Evolutionary conservation across 2,329 filamentous ascomycete species (phyloP).

Genomic region (Aaosphaeria pasadenensis): DNA sequence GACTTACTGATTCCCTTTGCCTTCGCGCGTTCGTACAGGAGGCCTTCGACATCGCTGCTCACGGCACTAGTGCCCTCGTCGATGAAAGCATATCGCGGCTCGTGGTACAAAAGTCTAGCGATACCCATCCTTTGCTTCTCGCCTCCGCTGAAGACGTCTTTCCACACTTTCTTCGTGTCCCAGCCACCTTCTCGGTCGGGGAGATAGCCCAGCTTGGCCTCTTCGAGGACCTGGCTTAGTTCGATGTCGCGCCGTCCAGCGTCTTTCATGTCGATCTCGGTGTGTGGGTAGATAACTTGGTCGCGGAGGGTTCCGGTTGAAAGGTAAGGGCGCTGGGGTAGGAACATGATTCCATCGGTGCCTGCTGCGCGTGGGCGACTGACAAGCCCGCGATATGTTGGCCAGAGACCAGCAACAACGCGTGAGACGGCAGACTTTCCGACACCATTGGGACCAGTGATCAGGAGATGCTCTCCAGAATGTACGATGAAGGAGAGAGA

Average conservation of each 20-base stretch:
- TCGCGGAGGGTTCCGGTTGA: slow-evolving; percentile 90
- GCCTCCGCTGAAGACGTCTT: slow-evolving; percentile 93
- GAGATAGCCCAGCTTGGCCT: slow-evolving; percentile 82
- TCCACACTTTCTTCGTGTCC: slow-evolving; percentile 98
- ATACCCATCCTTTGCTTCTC: slow-evolving; percentile 97
- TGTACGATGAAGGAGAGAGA: slow-evolving; percentile 86
- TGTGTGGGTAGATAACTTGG: slow-evolving; percentile 97
- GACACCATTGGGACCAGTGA: slow-evolving; percentile 91
- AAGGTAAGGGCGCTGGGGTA: slow-evolving; percentile 90
- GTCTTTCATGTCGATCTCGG: slow-evolving; percentile 88
- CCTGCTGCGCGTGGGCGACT: slow-evolving; percentile 78
- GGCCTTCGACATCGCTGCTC: slow-evolving; percentile 87
- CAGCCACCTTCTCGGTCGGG: slow-evolving; percentile 91
- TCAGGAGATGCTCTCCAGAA: slow-evolving; percentile 86
- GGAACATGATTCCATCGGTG: slow-evolving; percentile 95
- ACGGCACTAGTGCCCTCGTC: slow-evolving; percentile 96
- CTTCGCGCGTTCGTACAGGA: slow-evolving; percentile 91
- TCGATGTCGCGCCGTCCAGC: slow-evolving; percentile 75
- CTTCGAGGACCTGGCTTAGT: slow-evolving; percentile 74
- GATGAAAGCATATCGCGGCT: slow-evolving; percentile 89
- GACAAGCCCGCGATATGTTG: slow-evolving; percentile 88
- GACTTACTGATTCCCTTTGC: slow-evolving; percentile 85
- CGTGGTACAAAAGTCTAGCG: slow-evolving; percentile 87
- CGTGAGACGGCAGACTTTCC: slow-evolving; percentile 88
- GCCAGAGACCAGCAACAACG: slow-evolving; percentile 90